Evolutionary conservation across 179 eudicot genomes (phyloP).

Genomic region (Amaranthus tricolor): DNA sequence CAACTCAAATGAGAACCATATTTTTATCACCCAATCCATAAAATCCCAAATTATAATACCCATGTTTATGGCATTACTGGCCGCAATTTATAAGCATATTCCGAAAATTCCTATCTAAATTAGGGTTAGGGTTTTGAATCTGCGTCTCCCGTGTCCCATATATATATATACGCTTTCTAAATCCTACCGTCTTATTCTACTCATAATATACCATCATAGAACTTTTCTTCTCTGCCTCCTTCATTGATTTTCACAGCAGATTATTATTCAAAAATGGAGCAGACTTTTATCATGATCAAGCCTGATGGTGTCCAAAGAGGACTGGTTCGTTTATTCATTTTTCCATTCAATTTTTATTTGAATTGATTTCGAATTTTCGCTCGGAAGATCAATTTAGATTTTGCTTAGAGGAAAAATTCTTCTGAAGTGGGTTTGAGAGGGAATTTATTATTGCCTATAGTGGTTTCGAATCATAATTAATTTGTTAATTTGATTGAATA

Average conservation of each 20-base stretch:
- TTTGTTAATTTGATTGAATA: not conserved
- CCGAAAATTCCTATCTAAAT: conserved; percentile 3
- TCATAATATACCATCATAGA: not conserved
- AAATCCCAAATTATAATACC: too few species aligned
- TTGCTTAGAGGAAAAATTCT: too few species aligned
- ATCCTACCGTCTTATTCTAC: not conserved
- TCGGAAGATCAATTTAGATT: not conserved
- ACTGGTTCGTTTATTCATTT: conserved; percentile 42
- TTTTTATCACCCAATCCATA: too few species aligned
- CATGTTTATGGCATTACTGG: too few species aligned
- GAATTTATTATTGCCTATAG: not conserved
- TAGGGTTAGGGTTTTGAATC: conserved; percentile 26
- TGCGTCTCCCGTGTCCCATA: not conserved
- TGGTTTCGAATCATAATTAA: not conserved
- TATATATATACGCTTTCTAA: conserved; percentile 22
- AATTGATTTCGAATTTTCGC: not conserved
- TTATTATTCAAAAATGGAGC: conserved; percentile 51
- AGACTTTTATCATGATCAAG: conserved; percentile 85
- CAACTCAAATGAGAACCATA: too few species aligned
- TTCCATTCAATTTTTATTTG: not conserved
- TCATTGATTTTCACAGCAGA: not conserved
- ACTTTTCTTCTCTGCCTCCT: not conserved
- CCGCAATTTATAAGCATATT: not conserved
- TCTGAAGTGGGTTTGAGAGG: not conserved
- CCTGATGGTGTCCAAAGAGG: conserved; percentile 87